These are phyloP conservation scores for Dryadomyces sulphureus DNA, from an alignment of 2,329 filamentous ascomycete species.

Conservation along the genomic window DNA sequence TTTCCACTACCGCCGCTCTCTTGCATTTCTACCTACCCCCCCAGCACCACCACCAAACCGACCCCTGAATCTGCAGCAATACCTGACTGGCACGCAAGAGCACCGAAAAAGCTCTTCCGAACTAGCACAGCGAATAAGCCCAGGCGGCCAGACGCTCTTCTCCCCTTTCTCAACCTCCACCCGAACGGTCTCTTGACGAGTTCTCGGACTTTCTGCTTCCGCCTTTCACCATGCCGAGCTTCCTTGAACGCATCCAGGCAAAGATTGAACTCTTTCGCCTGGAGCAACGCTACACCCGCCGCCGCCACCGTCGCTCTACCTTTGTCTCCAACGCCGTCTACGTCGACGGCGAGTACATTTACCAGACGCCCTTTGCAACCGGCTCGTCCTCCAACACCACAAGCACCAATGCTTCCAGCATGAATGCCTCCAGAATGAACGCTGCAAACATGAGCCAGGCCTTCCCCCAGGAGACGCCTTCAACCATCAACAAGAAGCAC, in stretches of 20 bases:
- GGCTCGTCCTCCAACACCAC: slow-evolving; percentile 37
- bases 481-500: slow-evolving; percentile 18
- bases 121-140: background rate
- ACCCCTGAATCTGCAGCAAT: background rate
- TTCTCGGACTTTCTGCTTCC: too few species aligned
- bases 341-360: slow-evolving; percentile 91
- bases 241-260: slow-evolving; percentile 46
- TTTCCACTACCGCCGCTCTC: background rate
- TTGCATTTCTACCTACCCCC: background rate
- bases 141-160: background rate
- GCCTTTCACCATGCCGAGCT: slow-evolving; percentile 19
- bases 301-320: slow-evolving; percentile 71
- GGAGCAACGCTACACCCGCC: slow-evolving; percentile 86
- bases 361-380: slow-evolving; percentile 47
- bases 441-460: slow-evolving; percentile 23
- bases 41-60: background rate
- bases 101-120: background rate
- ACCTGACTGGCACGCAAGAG: too few species aligned
- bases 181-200: background rate
- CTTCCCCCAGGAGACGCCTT: slow-evolving; percentile 14
- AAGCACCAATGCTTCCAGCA: slow-evolving; percentile 25
- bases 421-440: slow-evolving; percentile 27
- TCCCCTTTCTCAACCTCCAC: background rate
- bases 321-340: slow-evolving; percentile 84
- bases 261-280: slow-evolving; percentile 86